Conservation (phyloP, 2,329 filamentous ascomycete genomes). For the Cercospora janseana region DNA sequence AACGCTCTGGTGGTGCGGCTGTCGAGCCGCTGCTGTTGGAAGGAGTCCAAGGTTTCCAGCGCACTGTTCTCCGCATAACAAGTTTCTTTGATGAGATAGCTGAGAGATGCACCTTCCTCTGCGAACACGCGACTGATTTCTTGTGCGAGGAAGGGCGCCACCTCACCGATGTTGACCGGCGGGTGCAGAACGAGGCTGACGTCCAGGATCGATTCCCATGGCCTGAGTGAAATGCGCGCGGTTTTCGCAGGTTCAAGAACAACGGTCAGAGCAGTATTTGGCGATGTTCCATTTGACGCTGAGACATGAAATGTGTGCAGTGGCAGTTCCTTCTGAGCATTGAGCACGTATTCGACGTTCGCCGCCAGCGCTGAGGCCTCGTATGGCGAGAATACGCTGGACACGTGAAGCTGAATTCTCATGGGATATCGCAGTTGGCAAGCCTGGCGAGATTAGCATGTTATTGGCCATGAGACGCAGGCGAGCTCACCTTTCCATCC, state of each 20-base stretch:
- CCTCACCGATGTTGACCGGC: constrained; percentile 62
- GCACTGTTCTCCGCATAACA: constrained; percentile 26
- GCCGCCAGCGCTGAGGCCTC: constrained; percentile 62
- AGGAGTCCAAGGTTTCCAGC: constrained; percentile 36
- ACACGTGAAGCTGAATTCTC: constrained; percentile 72
- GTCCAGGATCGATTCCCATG: constrained; percentile 69
- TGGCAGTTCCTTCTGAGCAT: constrained; percentile 82
- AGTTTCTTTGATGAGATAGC: constrained; percentile 34
- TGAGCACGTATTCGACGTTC: constrained; percentile 80
- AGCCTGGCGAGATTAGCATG: constrained; percentile 54
- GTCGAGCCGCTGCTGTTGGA: constrained; percentile 49
- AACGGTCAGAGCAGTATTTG: constrained; percentile 62
- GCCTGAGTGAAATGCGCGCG: constrained; percentile 49
- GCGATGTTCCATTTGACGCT: constrained; percentile 25
- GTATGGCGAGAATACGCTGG: constrained; percentile 47
- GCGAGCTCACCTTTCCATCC: constrained; percentile 70
- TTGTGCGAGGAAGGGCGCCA: constrained; percentile 74
- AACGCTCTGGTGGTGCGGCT: constrained; percentile 77
- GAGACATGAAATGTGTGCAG: constrained; percentile 73
- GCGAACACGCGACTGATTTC: constrained; percentile 75
- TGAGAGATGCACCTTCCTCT: constrained; percentile 83
- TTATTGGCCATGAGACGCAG: neutral
- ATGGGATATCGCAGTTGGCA: constrained; percentile 88
- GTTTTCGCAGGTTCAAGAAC: constrained; percentile 37
- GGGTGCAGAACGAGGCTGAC: constrained; percentile 70